Conservation (phyloP, 2,329 filamentous ascomycete genomes). For the Eutypa lata region DNA sequence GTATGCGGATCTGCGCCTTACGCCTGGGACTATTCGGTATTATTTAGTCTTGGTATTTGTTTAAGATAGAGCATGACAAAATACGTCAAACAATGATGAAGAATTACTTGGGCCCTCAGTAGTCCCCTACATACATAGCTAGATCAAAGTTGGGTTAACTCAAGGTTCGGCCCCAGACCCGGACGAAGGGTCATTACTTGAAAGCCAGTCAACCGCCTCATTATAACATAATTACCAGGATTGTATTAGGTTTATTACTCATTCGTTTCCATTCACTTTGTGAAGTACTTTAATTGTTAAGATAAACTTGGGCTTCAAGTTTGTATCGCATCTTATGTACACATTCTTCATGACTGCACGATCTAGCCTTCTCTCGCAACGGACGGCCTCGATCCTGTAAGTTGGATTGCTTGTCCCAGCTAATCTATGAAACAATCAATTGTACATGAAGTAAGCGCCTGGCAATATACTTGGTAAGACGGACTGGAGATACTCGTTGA, state of each 20-base stretch:
- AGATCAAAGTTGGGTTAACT: too few species aligned
- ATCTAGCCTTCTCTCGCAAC: not conserved
- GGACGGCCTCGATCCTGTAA: not conserved
- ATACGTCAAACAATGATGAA: not conserved
- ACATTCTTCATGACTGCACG: not conserved
- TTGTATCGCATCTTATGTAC: too few species aligned
- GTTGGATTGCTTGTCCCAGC: not conserved
- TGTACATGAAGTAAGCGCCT: not conserved
- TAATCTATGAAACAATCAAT: not conserved
- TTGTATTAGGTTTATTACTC: too few species aligned
- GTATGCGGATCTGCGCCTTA: not conserved
- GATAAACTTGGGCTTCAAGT: too few species aligned
- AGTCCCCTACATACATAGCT: too few species aligned
- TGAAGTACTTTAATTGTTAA: too few species aligned
- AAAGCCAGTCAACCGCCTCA: not conserved
- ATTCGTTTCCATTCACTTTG: too few species aligned
- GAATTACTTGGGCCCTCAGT: not conserved
- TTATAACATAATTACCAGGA: too few species aligned
- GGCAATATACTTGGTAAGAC: not conserved
- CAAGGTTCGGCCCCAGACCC: too few species aligned
- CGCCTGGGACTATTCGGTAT: not conserved
- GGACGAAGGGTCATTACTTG: not conserved
- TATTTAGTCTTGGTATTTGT: not conserved
- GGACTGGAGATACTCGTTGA: not conserved
- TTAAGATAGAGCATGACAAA: not conserved